Base-by-base conservation (phyloP, 257 asterid genomes). In the Jaltomata sinuosa region DNA sequence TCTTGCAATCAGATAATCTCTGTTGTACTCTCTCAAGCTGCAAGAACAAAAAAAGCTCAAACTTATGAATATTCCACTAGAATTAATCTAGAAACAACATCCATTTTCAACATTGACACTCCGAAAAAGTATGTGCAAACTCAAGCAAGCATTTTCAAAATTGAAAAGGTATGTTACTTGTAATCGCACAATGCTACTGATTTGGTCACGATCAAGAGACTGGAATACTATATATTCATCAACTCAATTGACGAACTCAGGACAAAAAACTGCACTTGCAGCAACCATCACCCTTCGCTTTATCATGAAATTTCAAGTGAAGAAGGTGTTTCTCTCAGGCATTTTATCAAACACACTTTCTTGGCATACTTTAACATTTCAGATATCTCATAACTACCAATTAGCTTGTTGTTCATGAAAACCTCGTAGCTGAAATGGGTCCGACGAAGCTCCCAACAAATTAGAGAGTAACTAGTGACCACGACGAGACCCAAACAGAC, bases 201-300 rank as follows among this genome's bases (percentile, higher is more conserved):
- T 95, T 80, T 95, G 97, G 15, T 90, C 89, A 7, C 93, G 97
- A 78, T 94, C 96, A 6, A 95, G 96, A 62, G 99, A 98, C 84
- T 95, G 97, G 93, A 95, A 95, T 25, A 95, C 98, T 1, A 95
- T 95, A 89, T 93, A 95, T 85, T 95, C 99, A 83, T 95, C 99
- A 27, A 94, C 93, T 3, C 98, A 94, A 79, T 95, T 95, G 98
- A 95, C 93, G 90, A 95, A 95, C 89, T 95, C 99, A 0, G 99
- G 99, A 1, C 97, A 97, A 87, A 95, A 95, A 22, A 91, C 67
- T 50, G 92, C 85, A 84, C 99, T 90, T 3, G 99, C 99, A 67
- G 97, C 95, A 77, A 93, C 98, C 95, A 94, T 86, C 1, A 95
- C 98, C 85, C 93, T 88, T 34, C 84, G 84, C 85, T 92, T 95